These are phyloP conservation scores for Rhynchospora pubera DNA, from an alignment of 176 grass and related monocot genomes.

Conservation along the genomic window DNA sequence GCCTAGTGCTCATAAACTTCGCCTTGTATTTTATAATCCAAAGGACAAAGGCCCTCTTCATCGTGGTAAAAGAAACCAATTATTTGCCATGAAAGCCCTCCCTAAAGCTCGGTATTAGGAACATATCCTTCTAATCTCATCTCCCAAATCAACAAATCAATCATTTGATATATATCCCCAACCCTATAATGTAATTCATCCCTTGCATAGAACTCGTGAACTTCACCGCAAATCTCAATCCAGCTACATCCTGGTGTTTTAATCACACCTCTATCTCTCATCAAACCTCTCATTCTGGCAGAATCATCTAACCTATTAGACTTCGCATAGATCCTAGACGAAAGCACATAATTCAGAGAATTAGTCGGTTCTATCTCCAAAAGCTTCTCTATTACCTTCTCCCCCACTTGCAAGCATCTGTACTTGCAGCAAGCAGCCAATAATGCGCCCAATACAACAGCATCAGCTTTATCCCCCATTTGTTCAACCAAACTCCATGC, in stretches of 20 bases:
- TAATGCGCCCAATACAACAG: conserved; percentile 63
- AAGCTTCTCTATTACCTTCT: conserved; percentile 60
- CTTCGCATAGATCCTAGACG: conserved; percentile 69
- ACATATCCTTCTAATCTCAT: conserved; percentile 68
- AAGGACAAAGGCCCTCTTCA: too few relatives aligned
- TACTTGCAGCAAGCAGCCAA: conserved; percentile 59
- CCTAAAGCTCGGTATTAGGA: conserved; percentile 47
- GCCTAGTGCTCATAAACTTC: too few relatives aligned
- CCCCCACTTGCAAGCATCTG: conserved; percentile 53
- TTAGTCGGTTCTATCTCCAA: conserved; percentile 71
- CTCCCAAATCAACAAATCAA: conserved; percentile 44
- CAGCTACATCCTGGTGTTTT: conserved; percentile 91
- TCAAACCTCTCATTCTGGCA: conserved; percentile 64
- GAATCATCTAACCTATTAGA: conserved; percentile 65
- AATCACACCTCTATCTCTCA: conserved; percentile 66
- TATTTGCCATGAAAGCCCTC: background rate
- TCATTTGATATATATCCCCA: conserved; percentile 48
- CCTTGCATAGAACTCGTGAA: conserved; percentile 78
- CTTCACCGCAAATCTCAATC: conserved; percentile 54
- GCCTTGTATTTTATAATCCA: too few relatives aligned
- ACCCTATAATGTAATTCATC: conserved; percentile 38
- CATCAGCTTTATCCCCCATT: conserved; percentile 56
- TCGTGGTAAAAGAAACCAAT: background rate
- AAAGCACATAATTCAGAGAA: conserved; percentile 79
- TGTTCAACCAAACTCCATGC: conserved; percentile 66